Base-by-base conservation (phyloP, 495 filamentous ascomycete genomes). In the Filosporella fistucella region DNA sequence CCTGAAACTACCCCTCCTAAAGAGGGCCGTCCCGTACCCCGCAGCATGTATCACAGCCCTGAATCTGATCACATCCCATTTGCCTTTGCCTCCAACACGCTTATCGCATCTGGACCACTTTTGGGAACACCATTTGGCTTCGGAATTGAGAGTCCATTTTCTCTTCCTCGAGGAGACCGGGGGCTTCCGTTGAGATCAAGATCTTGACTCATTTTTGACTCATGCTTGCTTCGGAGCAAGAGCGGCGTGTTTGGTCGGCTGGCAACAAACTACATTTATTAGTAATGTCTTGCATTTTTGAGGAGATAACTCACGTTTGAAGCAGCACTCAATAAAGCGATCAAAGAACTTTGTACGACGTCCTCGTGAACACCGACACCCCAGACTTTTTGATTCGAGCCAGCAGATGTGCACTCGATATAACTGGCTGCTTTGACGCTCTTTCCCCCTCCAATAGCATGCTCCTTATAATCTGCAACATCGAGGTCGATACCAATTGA, bases 361-460 rank as follows among this genome's bases (percentile, higher is more conserved):
- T 98, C 93, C 58, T 91, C 84, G 64, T 96, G 88, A 52, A 98
- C 88, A 41, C 91, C 93, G 17, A 98, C 88, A 55, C 93, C 93
- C 94, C 93, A 98, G 10, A 96, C 88, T 55, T 76, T 83, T 45
- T 86, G 70, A 24, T 72, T 72, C 35, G 72, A 80, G 14, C 81
- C 81, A n/a, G 80, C 68, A 29, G 85, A 78, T 32, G 80, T 86
- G 64, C 89, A 95, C 65, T 97, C 86, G 49, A 98, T 96, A 56
- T 90, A 98, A 11, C 89, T 90, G 13, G 88, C 91, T 30, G 90
- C 91, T 73, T 93, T 95, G 55, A 86, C 85, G 40, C 89, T 83
- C 44, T 75, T 75, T 36, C 88, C 86, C 10, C 74, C 68, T 46
- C 89, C 89, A 55, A 97, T 88, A 21, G 89, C 85, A 67, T 97